Evolutionary conservation across 495 filamentous ascomycete species (phyloP), one percentile per base, ranked within the genome.

Genomic region (Apodospora peruviana): DNA sequence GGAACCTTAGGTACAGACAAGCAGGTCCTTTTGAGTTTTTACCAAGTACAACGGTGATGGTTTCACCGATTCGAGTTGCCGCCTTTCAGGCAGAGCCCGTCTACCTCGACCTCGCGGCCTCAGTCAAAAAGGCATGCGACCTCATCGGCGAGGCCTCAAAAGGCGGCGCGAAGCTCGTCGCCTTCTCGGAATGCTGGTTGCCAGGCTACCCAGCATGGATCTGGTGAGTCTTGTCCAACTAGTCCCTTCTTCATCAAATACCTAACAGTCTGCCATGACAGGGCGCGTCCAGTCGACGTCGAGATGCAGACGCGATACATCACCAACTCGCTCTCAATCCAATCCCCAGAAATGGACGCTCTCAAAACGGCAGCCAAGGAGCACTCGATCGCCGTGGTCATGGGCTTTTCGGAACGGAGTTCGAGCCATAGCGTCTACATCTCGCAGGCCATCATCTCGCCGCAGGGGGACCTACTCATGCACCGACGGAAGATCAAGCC

Each of bases 121-220:
- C 68, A 3, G 67, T 82, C 9, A 48, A 57, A 3, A 83, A 82
- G 52, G 79, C 77, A 3, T 71, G 68, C 44, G 50, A 48, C 1
- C 61, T 81, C 27, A 81, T 83, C 42, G 52, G 47, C 20, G 73
- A 83, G 53, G 80, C 80, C 2, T 76, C 74, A 5, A 27, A 55
- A 4, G 70, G 75, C 25, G 73, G 68, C 0, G 79, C 75, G 0
- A 56, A 71, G 50, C 57, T 85, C 22, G 61, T 82, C 16, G 64
- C 73, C 4, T 83, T 84, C 51, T 71, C 78, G 2, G 78, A 84
- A 56, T 66, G 62, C 36, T 83, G 70, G 70, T 65, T 82, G 21
- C 70, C 75, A 0, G 79, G 80, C 11, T 83, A 81, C 58, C 79
- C 79, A 8, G 58, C 50, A 0, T 81, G 77, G 78, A 77, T 83